Base-by-base conservation (phyloP, 306 rosid species). In the Cicer yamashitae region DNA sequence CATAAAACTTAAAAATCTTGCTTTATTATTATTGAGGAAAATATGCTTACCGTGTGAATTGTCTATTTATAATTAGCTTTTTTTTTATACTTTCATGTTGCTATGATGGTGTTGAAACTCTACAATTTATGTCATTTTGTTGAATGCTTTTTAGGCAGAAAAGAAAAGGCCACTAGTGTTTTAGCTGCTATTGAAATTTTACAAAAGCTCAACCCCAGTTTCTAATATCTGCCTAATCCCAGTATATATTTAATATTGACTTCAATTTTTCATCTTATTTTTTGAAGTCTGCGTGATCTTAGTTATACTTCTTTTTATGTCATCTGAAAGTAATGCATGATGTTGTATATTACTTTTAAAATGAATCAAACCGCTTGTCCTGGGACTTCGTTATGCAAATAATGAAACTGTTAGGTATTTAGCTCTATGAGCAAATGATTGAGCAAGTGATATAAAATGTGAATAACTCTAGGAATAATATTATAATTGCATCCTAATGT, bases 101-200 rank as follows among this genome's bases (percentile, higher is more conserved):
- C 17, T 59, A 7, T 54, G 48, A 52, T 60, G 57, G 50, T 54
- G 30, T 30, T 74, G 64, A 74, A 73, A 41, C 50, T 18, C 56
- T 51, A 64, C 8, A 78, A 73, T 50, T 74, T 7, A 7, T 37
- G 57, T 76, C 73, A 60, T 53, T 77, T 82, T 72, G 60, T 59
- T 53, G 39, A 51, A 17, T 48, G 69, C 56, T 59, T 38, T 14
- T 13, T 77, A 54, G 78, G 51, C 6, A 7, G 65, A 74, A 75
- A 52, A 40, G 34, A 30, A 30, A 30, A 30, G 34, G 34, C 34
- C 34, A 30, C 34, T 30, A 30, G 4, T 30, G 34, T 30, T 30
- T 43, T 43, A 57, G 15, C 39, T 8, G 3, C 39, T 10, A 10
- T 10, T 22, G 39, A 57, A 10, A 57, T 56, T 56, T 22, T 57